Conservation (phyloP, 2,329 filamentous ascomycete genomes). For the Aaosphaeria pasadenensis region DNA sequence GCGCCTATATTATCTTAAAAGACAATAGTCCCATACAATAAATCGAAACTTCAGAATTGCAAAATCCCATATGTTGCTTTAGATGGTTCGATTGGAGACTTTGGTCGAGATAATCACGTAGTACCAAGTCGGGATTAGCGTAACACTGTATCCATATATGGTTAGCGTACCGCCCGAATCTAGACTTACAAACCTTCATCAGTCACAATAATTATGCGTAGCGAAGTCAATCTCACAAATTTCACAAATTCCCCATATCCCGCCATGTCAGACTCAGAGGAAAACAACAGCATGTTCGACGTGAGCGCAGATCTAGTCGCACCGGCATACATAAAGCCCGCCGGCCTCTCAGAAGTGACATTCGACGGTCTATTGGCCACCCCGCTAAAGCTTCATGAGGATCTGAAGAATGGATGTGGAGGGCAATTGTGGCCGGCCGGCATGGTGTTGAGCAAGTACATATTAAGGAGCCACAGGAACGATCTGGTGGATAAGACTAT, state of each 20-base stretch:
- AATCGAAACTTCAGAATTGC: too few relatives aligned
- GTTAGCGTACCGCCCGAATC: neutral
- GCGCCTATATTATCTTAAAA: too few relatives aligned
- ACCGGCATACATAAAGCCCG: slow-evolving; percentile 50
- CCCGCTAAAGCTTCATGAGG: slow-evolving; percentile 76
- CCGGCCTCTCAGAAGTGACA: slow-evolving; percentile 51
- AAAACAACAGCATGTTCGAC: slow-evolving; percentile 32
- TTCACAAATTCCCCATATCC: neutral
- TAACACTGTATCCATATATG: too few relatives aligned
- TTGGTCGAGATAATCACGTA: too few relatives aligned
- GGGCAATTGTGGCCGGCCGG: slow-evolving; percentile 78
- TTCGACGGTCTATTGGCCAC: slow-evolving; percentile 72
- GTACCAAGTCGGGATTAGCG: too few relatives aligned
- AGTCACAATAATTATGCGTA: neutral
- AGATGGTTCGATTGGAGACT: too few relatives aligned
- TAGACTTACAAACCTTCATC: neutral
- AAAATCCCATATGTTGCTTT: too few relatives aligned
- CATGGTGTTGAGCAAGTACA: slow-evolving; percentile 85
- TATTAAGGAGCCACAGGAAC: slow-evolving; percentile 70
- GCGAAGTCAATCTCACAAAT: neutral
- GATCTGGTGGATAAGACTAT: slow-evolving; percentile 66
- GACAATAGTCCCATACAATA: too few relatives aligned
- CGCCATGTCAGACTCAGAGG: slow-evolving; percentile 11
- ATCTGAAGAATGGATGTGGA: slow-evolving; percentile 83
- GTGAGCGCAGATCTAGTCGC: slow-evolving; percentile 58